Evolutionary conservation across 2,329 filamentous ascomycete genomes (phyloP).

Genomic region (Colletotrichum magnum): DNA sequence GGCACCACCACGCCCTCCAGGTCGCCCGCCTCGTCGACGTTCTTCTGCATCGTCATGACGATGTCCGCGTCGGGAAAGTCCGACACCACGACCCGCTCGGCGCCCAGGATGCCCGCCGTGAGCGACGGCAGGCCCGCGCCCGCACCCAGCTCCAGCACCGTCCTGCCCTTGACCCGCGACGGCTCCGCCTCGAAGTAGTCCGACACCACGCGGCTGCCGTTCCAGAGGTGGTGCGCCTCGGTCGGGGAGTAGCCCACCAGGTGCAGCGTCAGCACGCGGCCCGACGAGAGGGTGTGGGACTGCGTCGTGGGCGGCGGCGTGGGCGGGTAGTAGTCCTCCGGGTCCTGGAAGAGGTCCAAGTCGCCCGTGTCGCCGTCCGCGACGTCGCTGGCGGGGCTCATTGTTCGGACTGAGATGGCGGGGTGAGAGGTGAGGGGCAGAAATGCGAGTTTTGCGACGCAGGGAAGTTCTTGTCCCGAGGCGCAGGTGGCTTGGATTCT

Average conservation of each 20-base stretch:
- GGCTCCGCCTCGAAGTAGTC: slow-evolving; percentile 81
- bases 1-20: slow-evolving; percentile 63
- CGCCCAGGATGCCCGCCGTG: slow-evolving; percentile 81
- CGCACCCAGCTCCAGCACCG: slow-evolving; percentile 91
- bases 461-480: neutral
- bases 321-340: slow-evolving; percentile 83
- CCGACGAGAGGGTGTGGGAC: slow-evolving; percentile 78
- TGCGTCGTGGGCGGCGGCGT: slow-evolving; percentile 82
- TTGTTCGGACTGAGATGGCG: neutral
- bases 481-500: neutral
- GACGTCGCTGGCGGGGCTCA: slow-evolving; percentile 37
- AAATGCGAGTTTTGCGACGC: neutral
- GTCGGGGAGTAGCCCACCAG: slow-evolving; percentile 91
- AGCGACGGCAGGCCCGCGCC: slow-evolving; percentile 89
- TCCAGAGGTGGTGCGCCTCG: slow-evolving; percentile 94
- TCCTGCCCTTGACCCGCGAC: slow-evolving; percentile 73
- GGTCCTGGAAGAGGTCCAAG: slow-evolving; percentile 84
- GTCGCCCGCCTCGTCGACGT: slow-evolving; percentile 69
- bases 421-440: neutral
- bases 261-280: slow-evolving; percentile 76
- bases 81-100: slow-evolving; percentile 81
- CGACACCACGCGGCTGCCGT: slow-evolving; percentile 84
- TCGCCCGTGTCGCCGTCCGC: slow-evolving; percentile 56
- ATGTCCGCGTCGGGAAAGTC: slow-evolving; percentile 91
- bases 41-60: slow-evolving; percentile 83